A percentile compares a stretch with the other conserved stretches of the same genome.
Evolutionary conservation across 2,329 filamentous ascomycete genomes (phyloP).

Genomic region (Dactylellina cionopaga): DNA sequence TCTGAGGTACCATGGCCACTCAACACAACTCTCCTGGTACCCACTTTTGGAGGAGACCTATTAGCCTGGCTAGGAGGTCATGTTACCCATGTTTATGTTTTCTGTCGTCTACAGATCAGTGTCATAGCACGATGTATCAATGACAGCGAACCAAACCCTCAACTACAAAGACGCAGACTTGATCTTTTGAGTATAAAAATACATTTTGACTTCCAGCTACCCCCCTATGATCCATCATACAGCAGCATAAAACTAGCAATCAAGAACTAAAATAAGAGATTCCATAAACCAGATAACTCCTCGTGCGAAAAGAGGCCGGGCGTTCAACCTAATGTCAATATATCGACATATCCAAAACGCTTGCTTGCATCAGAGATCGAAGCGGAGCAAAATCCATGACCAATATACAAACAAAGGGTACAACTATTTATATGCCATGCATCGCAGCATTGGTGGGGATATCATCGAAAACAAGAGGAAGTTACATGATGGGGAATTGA

Average conservation of each 20-base stretch:
- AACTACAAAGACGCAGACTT: no score
- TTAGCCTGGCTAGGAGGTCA: slow-evolving; percentile 43
- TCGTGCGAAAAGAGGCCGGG: not conserved
- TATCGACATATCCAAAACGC: not conserved
- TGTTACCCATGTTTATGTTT: slow-evolving; percentile 41
- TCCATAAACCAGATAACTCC: not conserved
- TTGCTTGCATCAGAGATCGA: not conserved
- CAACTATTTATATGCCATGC: slow-evolving; percentile 26
- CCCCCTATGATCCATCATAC: not conserved
- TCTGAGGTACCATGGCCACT: slow-evolving; percentile 50
- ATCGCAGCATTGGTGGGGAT: slow-evolving; percentile 46
- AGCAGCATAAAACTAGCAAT: not conserved
- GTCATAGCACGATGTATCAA: no score
- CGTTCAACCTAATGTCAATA: not conserved
- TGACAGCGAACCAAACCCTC: no score
- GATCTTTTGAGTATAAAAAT: slow-evolving; percentile 31
- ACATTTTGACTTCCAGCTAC: slow-evolving; percentile 1
- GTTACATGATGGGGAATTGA: slow-evolving; percentile 48
- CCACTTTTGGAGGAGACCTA: slow-evolving; percentile 42
- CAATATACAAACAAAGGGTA: slow-evolving; percentile 20
- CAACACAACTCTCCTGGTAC: slow-evolving; percentile 51
- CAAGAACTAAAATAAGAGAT: not conserved
- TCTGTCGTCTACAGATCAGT: slow-evolving; percentile 18
- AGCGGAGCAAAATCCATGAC: not conserved
- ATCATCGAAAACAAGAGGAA: slow-evolving; percentile 40